phyloP scores from a whole-genome alignment of 164 flowering plant genomes.

The Malania oleifera region DNA sequence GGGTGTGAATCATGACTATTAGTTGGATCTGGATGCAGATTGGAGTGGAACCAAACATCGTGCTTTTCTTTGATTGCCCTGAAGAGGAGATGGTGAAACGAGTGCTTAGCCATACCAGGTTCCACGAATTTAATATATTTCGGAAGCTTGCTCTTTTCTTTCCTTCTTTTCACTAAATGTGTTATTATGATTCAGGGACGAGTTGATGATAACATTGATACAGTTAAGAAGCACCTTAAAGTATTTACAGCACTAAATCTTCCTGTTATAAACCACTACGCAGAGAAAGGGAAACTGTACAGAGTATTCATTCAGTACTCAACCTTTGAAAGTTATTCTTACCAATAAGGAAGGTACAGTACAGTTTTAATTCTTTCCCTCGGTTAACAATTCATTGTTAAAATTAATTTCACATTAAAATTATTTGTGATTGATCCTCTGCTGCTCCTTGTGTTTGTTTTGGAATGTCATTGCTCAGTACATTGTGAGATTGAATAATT shows the following conservation, averaged over 20 bases:
- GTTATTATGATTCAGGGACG: constrained; percentile 57
- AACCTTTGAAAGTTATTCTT: background rate
- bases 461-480: too few relatives aligned
- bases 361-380: too few relatives aligned
- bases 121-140: constrained; percentile 4
- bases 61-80: constrained; percentile 89
- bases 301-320: constrained; percentile 41
- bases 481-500: too few relatives aligned
- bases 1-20: background rate
- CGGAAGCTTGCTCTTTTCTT: background rate
- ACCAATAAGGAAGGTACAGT: background rate
- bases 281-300: constrained; percentile 60
- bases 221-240: constrained; percentile 79
- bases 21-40: constrained; percentile 37
- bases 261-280: constrained; percentile 78
- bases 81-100: constrained; percentile 93
- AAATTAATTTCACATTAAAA: too few relatives aligned
- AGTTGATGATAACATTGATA: constrained; percentile 82
- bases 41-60: constrained; percentile 72
- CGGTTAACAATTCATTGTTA: too few relatives aligned
- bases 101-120: constrained; percentile 89
- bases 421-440: too few relatives aligned
- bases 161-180: background rate
- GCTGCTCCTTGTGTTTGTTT: too few relatives aligned
- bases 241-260: constrained; percentile 54